Evolutionary conservation across 1,139 yeast genomes (phyloP).

Genomic region (Geotrichum fermentans): DNA sequence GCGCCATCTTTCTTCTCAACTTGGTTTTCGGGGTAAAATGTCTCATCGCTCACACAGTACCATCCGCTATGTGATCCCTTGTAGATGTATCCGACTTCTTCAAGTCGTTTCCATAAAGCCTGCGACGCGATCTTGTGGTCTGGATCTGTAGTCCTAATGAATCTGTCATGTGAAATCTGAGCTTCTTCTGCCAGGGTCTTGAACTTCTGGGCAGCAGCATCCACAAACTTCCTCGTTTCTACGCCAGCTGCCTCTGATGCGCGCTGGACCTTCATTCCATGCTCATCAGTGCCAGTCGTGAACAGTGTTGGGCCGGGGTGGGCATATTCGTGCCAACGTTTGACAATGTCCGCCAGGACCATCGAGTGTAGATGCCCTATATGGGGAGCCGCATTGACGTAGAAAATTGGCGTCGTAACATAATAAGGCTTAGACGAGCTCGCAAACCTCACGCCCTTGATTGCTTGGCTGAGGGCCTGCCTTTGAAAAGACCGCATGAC

Average conservation of each 20-base stretch:
- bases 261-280: slow-evolving; percentile 83
- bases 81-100: slow-evolving; percentile 62
- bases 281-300: slow-evolving; percentile 96
- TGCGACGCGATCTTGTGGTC: slow-evolving; percentile 69
- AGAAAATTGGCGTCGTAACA: slow-evolving; percentile 89
- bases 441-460: neutral
- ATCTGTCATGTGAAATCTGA: slow-evolving; percentile 61
- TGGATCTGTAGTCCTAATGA: slow-evolving; percentile 82
- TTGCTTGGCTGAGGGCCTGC: neutral
- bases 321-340: slow-evolving; percentile 61
- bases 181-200: slow-evolving; percentile 53
- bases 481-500: neutral
- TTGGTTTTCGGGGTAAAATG: slow-evolving; percentile 83
- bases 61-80: slow-evolving; percentile 86
- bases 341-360: slow-evolving; percentile 73
- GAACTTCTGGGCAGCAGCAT: slow-evolving; percentile 61
- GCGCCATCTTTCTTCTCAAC: slow-evolving; percentile 48
- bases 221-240: slow-evolving; percentile 67
- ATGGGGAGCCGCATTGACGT: slow-evolving; percentile 94
- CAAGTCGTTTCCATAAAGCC: slow-evolving; percentile 62
- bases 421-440: slow-evolving; percentile 38
- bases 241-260: slow-evolving; percentile 58
- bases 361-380: slow-evolving; percentile 89
- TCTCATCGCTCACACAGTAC: slow-evolving; percentile 93
- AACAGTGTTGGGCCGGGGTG: slow-evolving; percentile 47